Percentiles rank a stretch among this genome's conserved stretches.
Evolutionary conservation across 176 grass and related monocot species (phyloP).

Genomic region (sorghum (Sorghum bicolor)): DNA sequence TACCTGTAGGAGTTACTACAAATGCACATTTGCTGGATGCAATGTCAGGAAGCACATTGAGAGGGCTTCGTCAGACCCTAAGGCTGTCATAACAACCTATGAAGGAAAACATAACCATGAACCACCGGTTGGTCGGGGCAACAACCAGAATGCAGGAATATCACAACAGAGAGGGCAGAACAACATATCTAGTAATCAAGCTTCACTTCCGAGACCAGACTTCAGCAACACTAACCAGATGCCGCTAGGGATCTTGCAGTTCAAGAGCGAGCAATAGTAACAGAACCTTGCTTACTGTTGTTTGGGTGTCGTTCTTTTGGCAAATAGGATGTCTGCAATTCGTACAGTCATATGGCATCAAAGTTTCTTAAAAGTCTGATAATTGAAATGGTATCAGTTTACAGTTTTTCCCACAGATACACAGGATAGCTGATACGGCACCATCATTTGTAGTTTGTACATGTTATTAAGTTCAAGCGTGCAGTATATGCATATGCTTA

Average conservation of each 20-base stretch:
- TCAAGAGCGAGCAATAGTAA: slow-evolving; percentile 70
- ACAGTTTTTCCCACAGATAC: slow-evolving; percentile 33
- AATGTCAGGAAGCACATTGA: slow-evolving; percentile 94
- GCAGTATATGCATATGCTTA: slow-evolving; percentile 15
- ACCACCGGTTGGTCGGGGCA: slow-evolving; percentile 64
- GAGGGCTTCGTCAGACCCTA: slow-evolving; percentile 73
- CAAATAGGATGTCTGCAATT: slow-evolving; percentile 25
- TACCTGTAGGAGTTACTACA: slow-evolving; percentile 82
- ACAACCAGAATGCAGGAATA: slow-evolving; percentile 54
- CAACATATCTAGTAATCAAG: slow-evolving; percentile 50
- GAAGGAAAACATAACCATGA: slow-evolving; percentile 96
- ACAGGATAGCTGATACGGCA: slow-evolving; percentile 23
- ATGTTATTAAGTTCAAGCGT: slow-evolving; percentile 24
- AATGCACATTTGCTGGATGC: slow-evolving; percentile 75
- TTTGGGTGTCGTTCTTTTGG: slow-evolving; percentile 37
- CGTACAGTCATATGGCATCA: slow-evolving; percentile 19
- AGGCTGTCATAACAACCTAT: slow-evolving; percentile 85
- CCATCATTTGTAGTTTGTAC: slow-evolving; percentile 32
- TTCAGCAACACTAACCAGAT: slow-evolving; percentile 44
- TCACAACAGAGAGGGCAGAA: slow-evolving; percentile 51
- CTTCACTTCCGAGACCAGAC: slow-evolving; percentile 52
- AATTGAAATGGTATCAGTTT: slow-evolving; percentile 23
- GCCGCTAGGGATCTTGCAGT: slow-evolving; percentile 49
- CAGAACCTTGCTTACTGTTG: not conserved
- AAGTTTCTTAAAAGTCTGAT: slow-evolving; percentile 11